Evolutionary conservation across 495 filamentous ascomycete species (phyloP).

Genomic region (Tuber brumale): DNA sequence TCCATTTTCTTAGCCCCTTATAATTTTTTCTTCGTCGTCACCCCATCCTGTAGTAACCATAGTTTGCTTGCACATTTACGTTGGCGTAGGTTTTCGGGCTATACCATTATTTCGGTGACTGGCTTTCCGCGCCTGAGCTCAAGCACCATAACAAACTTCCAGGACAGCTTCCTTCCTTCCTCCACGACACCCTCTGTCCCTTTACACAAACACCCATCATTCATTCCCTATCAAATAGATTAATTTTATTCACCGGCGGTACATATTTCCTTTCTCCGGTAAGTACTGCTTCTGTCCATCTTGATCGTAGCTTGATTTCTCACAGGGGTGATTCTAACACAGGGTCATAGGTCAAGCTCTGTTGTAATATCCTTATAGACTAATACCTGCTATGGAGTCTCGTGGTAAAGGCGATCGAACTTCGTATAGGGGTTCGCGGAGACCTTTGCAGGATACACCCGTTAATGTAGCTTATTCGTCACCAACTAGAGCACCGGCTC

Average conservation of each 20-base stretch:
- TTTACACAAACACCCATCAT: background rate
- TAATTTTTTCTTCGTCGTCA: slow-evolving; percentile 11
- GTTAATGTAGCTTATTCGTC: slow-evolving; percentile 26
- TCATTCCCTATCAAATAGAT: background rate
- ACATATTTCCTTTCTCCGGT: background rate
- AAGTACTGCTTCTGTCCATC: background rate
- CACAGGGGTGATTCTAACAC: background rate
- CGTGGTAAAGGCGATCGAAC: slow-evolving; percentile 11
- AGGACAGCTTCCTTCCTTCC: background rate
- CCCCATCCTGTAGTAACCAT: slow-evolving; percentile 4
- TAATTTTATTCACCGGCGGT: background rate
- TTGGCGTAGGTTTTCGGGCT: background rate
- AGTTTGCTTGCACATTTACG: background rate
- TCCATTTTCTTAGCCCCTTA: slow-evolving; percentile 2
- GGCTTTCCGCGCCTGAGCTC: background rate
- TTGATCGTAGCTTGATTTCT: background rate
- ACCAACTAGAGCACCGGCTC: slow-evolving; percentile 4
- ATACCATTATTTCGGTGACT: background rate
- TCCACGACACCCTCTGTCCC: background rate
- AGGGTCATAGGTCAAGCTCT: background rate
- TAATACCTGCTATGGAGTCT: slow-evolving; percentile 17
- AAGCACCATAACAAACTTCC: background rate
- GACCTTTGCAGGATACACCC: slow-evolving; percentile 31
- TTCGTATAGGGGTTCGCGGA: slow-evolving; percentile 10
- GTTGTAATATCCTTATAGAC: background rate